These are phyloP conservation scores for Chenopodium quinoa DNA, from an alignment of 148 eudicot species.

Conservation along the genomic window DNA sequence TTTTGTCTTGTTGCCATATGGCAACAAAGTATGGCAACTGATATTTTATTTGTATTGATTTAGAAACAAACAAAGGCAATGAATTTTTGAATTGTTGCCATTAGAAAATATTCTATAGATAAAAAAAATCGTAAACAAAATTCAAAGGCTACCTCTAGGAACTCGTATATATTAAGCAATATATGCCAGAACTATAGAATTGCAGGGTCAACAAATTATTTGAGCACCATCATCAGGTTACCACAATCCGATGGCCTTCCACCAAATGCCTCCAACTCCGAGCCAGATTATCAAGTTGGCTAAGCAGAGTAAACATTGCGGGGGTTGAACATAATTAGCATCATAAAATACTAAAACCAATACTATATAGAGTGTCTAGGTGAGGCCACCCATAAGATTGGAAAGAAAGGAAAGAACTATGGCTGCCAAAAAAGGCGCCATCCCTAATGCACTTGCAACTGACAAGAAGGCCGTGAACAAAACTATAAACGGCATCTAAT, in stretches of 20 bases:
- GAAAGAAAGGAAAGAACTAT: conserved; percentile 84
- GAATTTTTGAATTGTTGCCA: too few species aligned
- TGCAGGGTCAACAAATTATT: conserved; percentile 30
- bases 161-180: conserved; percentile 10
- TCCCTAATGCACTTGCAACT: conserved; percentile 89
- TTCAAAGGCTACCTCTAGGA: conserved; percentile 33
- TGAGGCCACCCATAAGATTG: conserved; percentile 96
- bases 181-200: conserved; percentile 18
- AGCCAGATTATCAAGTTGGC: conserved; percentile 92
- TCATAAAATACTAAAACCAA: conserved; percentile 92
- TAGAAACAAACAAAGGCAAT: too few species aligned
- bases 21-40: too few species aligned
- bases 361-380: conserved; percentile 64
- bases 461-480: conserved; percentile 91
- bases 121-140: conserved; percentile 25
- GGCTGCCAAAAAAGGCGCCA: conserved; percentile 83
- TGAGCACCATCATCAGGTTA: conserved; percentile 25
- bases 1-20: too few species aligned
- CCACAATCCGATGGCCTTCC: conserved; percentile 93
- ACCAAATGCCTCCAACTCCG: conserved; percentile 94
- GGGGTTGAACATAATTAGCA: conserved; percentile 80
- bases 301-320: conserved; percentile 75
- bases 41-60: too few species aligned
- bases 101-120: too few species aligned
- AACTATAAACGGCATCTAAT: too few species aligned